Base-by-base conservation (phyloP, 495 filamentous ascomycete genomes). In the Oidiodendron maius region DNA sequence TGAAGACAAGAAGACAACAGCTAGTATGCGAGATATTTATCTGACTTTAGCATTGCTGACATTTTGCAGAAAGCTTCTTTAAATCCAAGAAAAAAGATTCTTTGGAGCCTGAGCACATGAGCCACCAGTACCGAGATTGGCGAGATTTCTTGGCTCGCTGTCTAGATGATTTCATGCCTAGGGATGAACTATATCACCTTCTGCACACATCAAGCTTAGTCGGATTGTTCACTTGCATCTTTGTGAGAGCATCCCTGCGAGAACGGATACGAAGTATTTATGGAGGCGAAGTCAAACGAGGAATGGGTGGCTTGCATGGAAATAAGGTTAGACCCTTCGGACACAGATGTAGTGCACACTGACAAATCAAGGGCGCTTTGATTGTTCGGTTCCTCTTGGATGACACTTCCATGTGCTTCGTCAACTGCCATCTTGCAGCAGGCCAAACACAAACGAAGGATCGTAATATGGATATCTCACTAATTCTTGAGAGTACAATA, bases 381-480 rank as follows among this genome's bases (percentile, higher is more conserved):
- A 71, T 96, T 45, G 68, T 96, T 25, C 88, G 94, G 22, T 93
- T 98, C 60, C 69, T 89, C 44, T 67, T 98, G 0, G 93, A 98
- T 53, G 89, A 97, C 58, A 89, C 80, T 42, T 96, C 91, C 1
- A 65, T 98, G 30, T 97, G 93, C 68, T 93, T 98, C 64, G 81
- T 96, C 61, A 98, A 98, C 59, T 98, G 93, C 62, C 93, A 98
- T 76, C 75, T 98, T 44, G 93, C 93, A 12, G 93, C 93, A 1
- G 93, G 93, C 3, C 94, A 97, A 65, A 82, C 84, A 0, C 84
- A 89, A 50, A 96, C 91, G 1, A 83, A 84, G 26, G 76, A 91
- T 56, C 87, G 93, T 10, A 95, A 98, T 61, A 91, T 91, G 61
- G 93, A 98, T 60, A 81, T 96, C 40, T 86, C 91, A 0, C 83